These are phyloP conservation scores for Sugiyamaella qingdaonensis DNA, from an alignment of 805 yeast species.

Conservation along the genomic window DNA sequence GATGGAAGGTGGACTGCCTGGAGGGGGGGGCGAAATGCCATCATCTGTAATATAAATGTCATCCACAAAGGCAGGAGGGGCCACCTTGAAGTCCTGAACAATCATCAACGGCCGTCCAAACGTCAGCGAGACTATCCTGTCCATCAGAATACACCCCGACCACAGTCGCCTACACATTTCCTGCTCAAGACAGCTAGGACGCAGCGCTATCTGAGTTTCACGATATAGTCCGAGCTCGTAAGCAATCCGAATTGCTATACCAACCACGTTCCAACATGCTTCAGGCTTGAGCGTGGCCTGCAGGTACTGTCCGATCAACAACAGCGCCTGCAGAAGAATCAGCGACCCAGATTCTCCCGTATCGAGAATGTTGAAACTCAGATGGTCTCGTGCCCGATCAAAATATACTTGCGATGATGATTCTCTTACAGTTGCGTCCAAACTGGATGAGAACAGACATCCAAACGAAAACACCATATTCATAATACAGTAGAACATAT, in stretches of 20 bases:
- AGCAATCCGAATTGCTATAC: conserved; percentile 42
- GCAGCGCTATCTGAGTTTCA: conserved; percentile 22
- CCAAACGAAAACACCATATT: conserved; percentile 30
- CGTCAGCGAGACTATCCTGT: conserved; percentile 28
- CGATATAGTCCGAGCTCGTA: conserved; percentile 39
- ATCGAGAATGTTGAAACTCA: conserved; percentile 25
- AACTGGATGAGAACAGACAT: conserved; percentile 19
- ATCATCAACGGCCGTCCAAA: conserved; percentile 30
- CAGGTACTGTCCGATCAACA: conserved; percentile 27
- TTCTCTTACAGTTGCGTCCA: conserved; percentile 9
- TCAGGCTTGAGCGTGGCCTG: conserved; percentile 28
- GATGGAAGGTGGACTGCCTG: conserved; percentile 17
- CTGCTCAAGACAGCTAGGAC: conserved; percentile 20
- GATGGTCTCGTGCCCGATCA: conserved; percentile 23
- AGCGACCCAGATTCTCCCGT: conserved; percentile 23
- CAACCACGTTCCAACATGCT: conserved; percentile 43
- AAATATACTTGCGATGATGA: conserved; percentile 21
- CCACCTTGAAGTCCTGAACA: conserved; percentile 16
- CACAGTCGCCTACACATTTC: conserved; percentile 28
- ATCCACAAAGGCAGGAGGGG: conserved; percentile 22
- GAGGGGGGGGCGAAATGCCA: conserved; percentile 10
- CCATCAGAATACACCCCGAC: conserved; percentile 30
- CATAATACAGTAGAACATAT: conserved; percentile 26
- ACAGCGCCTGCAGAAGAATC: conserved; percentile 26
- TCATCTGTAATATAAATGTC: conserved; percentile 23